Base-by-base conservation (phyloP, 2,329 filamentous ascomycete genomes). In the Lachnellula occidentalis region DNA sequence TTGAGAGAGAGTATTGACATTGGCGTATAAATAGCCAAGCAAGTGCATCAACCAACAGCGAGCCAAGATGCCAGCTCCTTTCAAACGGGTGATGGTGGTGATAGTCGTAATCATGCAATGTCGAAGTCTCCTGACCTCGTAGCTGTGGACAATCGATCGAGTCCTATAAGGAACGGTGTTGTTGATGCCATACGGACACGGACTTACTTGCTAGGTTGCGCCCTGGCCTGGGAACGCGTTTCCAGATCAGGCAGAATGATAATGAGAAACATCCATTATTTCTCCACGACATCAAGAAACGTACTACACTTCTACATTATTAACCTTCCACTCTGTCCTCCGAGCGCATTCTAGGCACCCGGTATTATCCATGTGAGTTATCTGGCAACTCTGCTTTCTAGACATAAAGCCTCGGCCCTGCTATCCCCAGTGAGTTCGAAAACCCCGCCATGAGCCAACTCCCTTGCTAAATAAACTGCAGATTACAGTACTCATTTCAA, bases 221-320 rank as follows among this genome's bases (percentile, higher is more conserved):
- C n/a, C n/a, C n/a, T n/a, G n/a, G n/a, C n/a, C 12, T 11, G 41
- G 48, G 48, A 50, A 50, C 48, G 48, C 48, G 48, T 42, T 36
- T 34, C 46, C 37, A 46, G 45, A 52, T 55, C 53, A 55, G 53
- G 53, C 53, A 55, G 53, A 55, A 56, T 56, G 45, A 55, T 49
- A 55, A 56, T 56, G 45, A 56, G 15, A 53, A 56, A 49, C 39
- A 24, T 45, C 39, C 8, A 42, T 2, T n/a, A 12, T 19, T 21
- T n/a, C 45, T 27, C 31, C 34, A 48, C 45, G 27, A 43, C 22
- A 36, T 22, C 42, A 34, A 46, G 8, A 11, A n/a, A 17, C 19
- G 24, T 15, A 4, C 43, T 31, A 12, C 19, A 46, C 34, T 42
- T 22, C 17, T 36, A 42, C 36, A 17, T 17, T 15, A 17, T 17